Evolutionary conservation across 192 early-diverging fungal species (phyloP).

Genomic region (Coemansia brasiliensis): DNA sequence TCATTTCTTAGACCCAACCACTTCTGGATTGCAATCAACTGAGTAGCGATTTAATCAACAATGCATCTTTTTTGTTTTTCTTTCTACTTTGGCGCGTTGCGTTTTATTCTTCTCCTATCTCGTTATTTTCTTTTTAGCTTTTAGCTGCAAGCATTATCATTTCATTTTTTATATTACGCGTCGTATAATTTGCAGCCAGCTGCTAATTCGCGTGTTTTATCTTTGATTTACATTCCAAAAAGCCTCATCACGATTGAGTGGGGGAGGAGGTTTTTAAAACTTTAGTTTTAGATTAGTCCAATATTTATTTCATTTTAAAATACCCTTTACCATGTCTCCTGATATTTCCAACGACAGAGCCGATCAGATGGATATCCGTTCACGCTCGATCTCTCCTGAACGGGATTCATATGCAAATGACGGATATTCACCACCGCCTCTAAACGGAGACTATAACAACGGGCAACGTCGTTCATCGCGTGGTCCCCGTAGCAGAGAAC

Average conservation of each 20-base stretch:
- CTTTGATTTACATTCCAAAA: too few species aligned
- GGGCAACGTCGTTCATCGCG: background rate
- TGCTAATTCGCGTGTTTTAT: too few species aligned
- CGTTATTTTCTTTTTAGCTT: background rate
- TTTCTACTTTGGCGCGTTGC: background rate
- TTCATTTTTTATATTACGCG: background rate
- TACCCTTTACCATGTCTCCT: background rate
- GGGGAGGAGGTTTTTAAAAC: too few species aligned
- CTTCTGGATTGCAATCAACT: constrained; percentile 39
- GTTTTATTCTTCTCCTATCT: constrained; percentile 2
- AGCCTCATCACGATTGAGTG: too few species aligned
- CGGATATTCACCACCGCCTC: constrained; percentile 31
- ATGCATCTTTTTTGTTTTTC: background rate
- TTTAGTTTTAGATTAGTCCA: background rate
- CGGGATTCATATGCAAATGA: constrained; percentile 8
- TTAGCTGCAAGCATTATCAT: background rate
- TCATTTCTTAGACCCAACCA: constrained; percentile 39
- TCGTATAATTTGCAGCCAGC: too few species aligned
- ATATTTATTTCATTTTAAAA: background rate
- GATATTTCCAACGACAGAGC: background rate
- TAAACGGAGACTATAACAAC: background rate
- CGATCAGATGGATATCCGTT: constrained; percentile 8
- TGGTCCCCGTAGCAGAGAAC: constrained; percentile 7
- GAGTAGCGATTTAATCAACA: constrained; percentile 24
- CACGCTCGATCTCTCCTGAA: constrained; percentile 26